Base-by-base conservation (phyloP, 805 yeast species). In the Spathaspora sp. region DNA sequence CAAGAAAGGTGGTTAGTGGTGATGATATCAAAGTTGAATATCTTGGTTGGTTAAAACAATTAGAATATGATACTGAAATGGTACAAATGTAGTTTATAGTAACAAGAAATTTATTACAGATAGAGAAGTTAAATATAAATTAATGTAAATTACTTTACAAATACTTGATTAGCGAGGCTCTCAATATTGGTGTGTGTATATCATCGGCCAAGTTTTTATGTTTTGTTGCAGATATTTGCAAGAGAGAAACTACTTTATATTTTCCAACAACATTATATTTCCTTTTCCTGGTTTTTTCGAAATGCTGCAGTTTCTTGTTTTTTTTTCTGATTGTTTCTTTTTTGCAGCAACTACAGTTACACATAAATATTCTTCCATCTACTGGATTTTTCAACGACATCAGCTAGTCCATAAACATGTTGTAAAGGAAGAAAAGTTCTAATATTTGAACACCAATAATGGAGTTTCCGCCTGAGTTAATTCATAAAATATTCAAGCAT, bases 11-110 rank as follows among this genome's bases (percentile, higher is more conserved):
- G 31, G 16, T 19, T 7, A 50, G n/a, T 17, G 20, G 72, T 26
- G 63, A 65, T 32, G 70, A 70, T 40, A 49, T 74, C 19, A 59
- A 53, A 28, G 28, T 57, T 6, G 77, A 74, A 53, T 72, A 73
- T 55, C 56, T 55, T 49, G 60, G 63, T 35, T 73, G 76, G 75
- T 58, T 72, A 26, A 65, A 61, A 51, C 65, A 65, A 31, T 58
- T 71, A 40, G 69, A 68, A 52, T 50, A 49, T 17, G 72, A 50
- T 47, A 14, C 40, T 14, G 35, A 31, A 5, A 40, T 14, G 40
- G 14, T n/a, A 7, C 4, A 14, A n/a, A 17, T 35, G 40, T 35
- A 11, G 40, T n/a, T 16, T 35, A 35, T 16, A 35, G 14, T 35
- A 9, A 7, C 6, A 7, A 29, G 32, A 29, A 10, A 10, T 29